Conservation (phyloP, 2,329 filamentous ascomycete species). For the Fusarium sacchari region DNA sequence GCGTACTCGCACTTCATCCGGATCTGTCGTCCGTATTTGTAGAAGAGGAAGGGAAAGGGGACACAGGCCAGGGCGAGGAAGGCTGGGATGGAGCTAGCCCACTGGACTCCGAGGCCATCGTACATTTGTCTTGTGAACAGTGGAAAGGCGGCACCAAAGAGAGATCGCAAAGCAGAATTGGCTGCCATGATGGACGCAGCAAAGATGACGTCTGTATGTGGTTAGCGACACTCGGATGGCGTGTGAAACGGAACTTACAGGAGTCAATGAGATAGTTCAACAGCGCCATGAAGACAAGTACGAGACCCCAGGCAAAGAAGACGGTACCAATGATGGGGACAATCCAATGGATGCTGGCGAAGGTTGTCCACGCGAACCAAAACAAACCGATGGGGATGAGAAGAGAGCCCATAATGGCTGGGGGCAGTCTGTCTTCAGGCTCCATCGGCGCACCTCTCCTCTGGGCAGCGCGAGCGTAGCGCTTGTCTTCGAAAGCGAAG, state of each 20-base stretch:
- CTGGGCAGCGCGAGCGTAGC: neutral
- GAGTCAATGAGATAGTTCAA: conserved; percentile 22
- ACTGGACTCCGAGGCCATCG: neutral
- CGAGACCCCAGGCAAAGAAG: conserved; percentile 13
- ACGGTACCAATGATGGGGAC: neutral
- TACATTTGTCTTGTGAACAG: conserved; percentile 24
- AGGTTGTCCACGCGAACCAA: conserved; percentile 25
- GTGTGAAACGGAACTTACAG: neutral
- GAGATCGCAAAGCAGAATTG: conserved; percentile 9
- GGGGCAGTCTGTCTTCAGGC: neutral
- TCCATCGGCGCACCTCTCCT: neutral
- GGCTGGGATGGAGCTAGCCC: conserved; percentile 20
- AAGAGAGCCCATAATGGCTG: conserved; percentile 10
- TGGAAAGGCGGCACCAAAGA: conserved; percentile 23
- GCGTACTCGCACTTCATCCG: conserved; percentile 13
- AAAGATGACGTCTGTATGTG: neutral
- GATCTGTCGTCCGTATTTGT: conserved; percentile 6
- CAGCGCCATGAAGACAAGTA: conserved; percentile 14
- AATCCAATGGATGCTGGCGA: conserved; percentile 1
- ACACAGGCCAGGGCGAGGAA: conserved; percentile 15
- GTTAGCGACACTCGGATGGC: rapidly evolving
- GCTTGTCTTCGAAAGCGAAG: conserved; percentile 2
- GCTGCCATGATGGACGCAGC: conserved; percentile 12
- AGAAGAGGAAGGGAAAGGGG: conserved; percentile 18
- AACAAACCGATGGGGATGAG: conserved; percentile 7